A percentile compares a stretch with the other conserved stretches of the same genome.
Conservation (phyloP, 2,329 filamentous ascomycete species). For the Chaetomium sp. region DNA sequence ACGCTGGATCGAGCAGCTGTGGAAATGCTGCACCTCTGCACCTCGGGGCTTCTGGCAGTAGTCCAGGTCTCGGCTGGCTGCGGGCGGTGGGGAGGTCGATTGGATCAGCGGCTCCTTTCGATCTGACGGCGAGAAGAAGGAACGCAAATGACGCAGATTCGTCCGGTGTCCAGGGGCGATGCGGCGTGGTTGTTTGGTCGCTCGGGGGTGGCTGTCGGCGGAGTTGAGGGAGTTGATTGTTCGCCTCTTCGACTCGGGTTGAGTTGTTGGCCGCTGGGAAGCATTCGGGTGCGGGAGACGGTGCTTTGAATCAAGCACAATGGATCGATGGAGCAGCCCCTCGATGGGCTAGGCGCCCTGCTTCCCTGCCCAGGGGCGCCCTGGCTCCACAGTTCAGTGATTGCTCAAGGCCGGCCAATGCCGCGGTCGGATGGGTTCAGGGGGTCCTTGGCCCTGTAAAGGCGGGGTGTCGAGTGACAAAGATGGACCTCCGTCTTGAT, state of each 20-base stretch:
- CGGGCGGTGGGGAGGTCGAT: neutral
- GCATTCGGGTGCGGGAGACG: neutral
- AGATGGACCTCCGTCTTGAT: neutral
- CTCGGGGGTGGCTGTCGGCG: neutral
- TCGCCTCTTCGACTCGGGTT: neutral
- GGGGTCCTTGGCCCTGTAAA: constrained; percentile 18
- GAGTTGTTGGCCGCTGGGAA: neutral
- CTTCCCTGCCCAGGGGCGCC: constrained; percentile 18
- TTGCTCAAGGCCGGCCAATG: constrained; percentile 27
- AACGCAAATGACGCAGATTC: constrained; percentile 16
- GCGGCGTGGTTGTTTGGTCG: neutral
- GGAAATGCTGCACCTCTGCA: neutral
- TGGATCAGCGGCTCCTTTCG: constrained; percentile 6
- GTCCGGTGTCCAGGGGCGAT: neutral
- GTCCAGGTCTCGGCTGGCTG: neutral
- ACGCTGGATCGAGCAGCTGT: constrained; percentile 16
- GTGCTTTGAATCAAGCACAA: constrained; percentile 14
- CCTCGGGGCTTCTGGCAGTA: neutral
- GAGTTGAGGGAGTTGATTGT: neutral
- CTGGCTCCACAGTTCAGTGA: constrained; percentile 20
- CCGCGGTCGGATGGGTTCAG: constrained; percentile 11
- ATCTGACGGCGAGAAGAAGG: neutral
- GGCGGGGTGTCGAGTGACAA: constrained; percentile 21
- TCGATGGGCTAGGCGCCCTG: constrained; percentile 21
- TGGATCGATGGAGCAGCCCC: constrained; percentile 12